Conservation (phyloP, 495 filamentous ascomycete species). For the Copromyces sp. region DNA sequence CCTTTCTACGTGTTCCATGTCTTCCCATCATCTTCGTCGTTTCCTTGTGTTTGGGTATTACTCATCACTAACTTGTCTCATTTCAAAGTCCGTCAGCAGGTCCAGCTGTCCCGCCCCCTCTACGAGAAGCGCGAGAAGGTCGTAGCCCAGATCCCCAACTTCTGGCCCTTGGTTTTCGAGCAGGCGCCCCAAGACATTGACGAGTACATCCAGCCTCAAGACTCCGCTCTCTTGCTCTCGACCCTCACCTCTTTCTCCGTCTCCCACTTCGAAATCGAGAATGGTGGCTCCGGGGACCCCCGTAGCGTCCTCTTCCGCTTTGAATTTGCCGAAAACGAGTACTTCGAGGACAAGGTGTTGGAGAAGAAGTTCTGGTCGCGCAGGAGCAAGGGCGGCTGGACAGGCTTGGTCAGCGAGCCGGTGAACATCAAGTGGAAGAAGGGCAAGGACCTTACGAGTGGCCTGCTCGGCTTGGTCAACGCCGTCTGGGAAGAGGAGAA, state of each 20-base stretch:
- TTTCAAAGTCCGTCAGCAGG: slow-evolving; percentile 46
- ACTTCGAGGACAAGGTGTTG: slow-evolving; percentile 61
- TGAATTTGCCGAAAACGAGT: slow-evolving; percentile 57
- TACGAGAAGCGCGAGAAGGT: slow-evolving; percentile 63
- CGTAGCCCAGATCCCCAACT: slow-evolving; percentile 60
- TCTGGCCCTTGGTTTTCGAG: slow-evolving; percentile 84
- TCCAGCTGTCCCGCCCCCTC: slow-evolving; percentile 43
- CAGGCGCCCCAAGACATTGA: slow-evolving; percentile 75
- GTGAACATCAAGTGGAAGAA: slow-evolving; percentile 83
- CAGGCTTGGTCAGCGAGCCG: slow-evolving; percentile 72
- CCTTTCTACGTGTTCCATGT: not conserved
- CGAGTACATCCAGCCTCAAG: slow-evolving; percentile 68
- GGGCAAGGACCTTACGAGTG: slow-evolving; percentile 71
- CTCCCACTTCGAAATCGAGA: slow-evolving; percentile 61
- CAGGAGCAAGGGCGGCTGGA: slow-evolving; percentile 51
- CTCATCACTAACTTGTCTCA: not conserved
- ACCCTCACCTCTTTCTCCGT: slow-evolving; percentile 56
- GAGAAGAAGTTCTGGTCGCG: slow-evolving; percentile 88
- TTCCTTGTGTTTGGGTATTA: not conserved
- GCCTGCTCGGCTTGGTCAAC: slow-evolving; percentile 60
- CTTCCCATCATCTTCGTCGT: not conserved
- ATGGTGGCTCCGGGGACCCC: slow-evolving; percentile 48
- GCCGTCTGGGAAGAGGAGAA: slow-evolving; percentile 58
- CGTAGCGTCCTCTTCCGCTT: slow-evolving; percentile 53
- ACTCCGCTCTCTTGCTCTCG: slow-evolving; percentile 55